These are phyloP conservation scores for Kwoniella newhampshirensis DNA, from an alignment of 768 basidiomycete species.

Conservation along the genomic window DNA sequence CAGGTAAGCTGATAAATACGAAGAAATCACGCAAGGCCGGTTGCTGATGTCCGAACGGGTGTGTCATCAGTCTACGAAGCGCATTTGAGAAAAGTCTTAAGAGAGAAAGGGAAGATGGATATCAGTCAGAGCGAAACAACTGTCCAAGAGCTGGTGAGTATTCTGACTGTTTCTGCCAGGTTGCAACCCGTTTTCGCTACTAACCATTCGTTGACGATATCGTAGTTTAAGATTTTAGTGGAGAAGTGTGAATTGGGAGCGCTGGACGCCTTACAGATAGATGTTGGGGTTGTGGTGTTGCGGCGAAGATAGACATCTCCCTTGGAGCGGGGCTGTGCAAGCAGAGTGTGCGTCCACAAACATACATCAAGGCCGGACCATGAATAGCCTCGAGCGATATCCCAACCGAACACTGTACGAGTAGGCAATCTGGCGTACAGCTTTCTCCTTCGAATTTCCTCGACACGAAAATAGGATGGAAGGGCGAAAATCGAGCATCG, in stretches of 20 bases:
- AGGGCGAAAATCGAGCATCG: too few relatives aligned
- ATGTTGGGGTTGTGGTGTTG: constrained; percentile 33
- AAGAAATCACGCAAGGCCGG: not conserved
- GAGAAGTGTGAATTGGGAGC: constrained; percentile 40
- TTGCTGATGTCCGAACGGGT: not conserved
- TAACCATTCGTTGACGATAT: not conserved
- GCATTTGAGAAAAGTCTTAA: constrained; percentile 34
- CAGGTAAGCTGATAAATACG: constrained; percentile 16
- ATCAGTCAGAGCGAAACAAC: constrained; percentile 30
- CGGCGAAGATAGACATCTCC: constrained; percentile 12
- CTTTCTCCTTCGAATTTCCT: too few relatives aligned
- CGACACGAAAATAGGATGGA: too few relatives aligned
- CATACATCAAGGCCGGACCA: too few relatives aligned
- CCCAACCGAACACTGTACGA: too few relatives aligned
- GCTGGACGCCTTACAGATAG: constrained; percentile 33
- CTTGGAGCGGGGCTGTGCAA: too few relatives aligned
- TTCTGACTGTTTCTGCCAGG: not conserved
- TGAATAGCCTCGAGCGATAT: too few relatives aligned
- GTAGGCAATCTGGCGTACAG: too few relatives aligned
- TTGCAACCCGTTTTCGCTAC: too few relatives aligned
- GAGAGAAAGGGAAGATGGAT: constrained; percentile 30
- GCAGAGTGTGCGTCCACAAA: too few relatives aligned
- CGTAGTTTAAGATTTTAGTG: constrained; percentile 32
- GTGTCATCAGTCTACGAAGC: constrained; percentile 31
- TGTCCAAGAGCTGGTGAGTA: constrained; percentile 35